Conservation (phyloP, 345 rosid species). For the Aquilaria yunnanensis region DNA sequence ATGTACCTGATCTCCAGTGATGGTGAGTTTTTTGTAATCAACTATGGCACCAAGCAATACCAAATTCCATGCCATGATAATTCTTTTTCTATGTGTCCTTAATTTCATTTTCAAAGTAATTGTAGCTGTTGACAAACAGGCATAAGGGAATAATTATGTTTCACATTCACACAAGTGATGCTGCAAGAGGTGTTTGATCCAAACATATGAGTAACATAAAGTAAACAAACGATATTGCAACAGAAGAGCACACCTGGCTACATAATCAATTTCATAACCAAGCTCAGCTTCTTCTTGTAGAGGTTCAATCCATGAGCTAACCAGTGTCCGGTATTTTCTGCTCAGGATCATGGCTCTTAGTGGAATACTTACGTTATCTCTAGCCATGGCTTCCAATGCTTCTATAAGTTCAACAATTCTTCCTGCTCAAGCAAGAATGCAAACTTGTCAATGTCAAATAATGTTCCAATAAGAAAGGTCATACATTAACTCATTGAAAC, state of each 20-base stretch:
- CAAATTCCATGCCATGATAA: not conserved
- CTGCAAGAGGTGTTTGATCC: not conserved
- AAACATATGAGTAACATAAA: not conserved
- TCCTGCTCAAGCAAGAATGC: conserved; percentile 48
- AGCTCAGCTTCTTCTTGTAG: conserved; percentile 95
- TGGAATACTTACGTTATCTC: conserved; percentile 80
- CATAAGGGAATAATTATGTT: no score
- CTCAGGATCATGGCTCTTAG: conserved; percentile 90
- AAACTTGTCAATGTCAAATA: conserved; percentile 1
- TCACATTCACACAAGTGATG: not conserved
- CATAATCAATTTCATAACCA: conserved; percentile 83
- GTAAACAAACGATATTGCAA: not conserved
- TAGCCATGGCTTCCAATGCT: conserved; percentile 84
- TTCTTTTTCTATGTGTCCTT: not conserved
- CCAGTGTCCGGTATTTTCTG: conserved; percentile 87
- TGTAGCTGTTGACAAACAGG: not conserved
- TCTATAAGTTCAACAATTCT: conserved; percentile 82
- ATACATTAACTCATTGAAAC: no score
- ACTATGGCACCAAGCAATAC: conserved; percentile 2
- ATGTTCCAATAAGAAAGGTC: not conserved
- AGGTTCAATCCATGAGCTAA: conserved; percentile 99
- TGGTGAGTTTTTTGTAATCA: conserved; percentile 7
- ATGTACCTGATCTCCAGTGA: conserved; percentile 49
- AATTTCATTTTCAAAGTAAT: not conserved
- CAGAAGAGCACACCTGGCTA: conserved; percentile 58